Base-by-base conservation (phyloP, 495 filamentous ascomycete genomes). In the Echria macrotheca region DNA sequence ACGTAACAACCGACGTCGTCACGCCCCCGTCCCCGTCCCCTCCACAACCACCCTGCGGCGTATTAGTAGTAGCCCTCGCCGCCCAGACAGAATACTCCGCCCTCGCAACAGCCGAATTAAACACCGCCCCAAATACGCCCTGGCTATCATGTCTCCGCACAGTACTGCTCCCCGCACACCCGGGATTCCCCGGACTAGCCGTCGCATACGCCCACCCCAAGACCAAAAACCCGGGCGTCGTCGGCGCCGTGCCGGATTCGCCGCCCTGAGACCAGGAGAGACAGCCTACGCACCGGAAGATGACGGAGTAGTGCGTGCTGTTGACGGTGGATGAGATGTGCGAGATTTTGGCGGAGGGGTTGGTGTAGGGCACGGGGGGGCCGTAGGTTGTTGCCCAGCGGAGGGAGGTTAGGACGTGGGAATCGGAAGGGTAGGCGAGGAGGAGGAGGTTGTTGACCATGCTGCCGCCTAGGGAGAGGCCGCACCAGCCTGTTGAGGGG, bases 221-320 rank as follows among this genome's bases (percentile, higher is more conserved):
- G 9, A 58, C 28, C 18, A 58, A 38, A 25, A 50, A 45, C 2
- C 51, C 55, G 7, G 42, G 47, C 22, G 21, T 50, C 17, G 50
- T 58, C 15, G 36, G 38, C 14, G 32, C 46, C 12, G 36, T 15
- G 2, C 47, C 55, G 10, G 3, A n/a, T 1, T 37, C 22, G 0
- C 15, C 43, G 17, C 40, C 42, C 26, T 58, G 50, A 23, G 28
- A 19, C 76, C 78, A 83, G 2, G 57, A 56, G 28, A 77, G 65
- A 56, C 82, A 85, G 55, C 73, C 66, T 49, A 73, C 60, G 64
- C 81, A 85, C 28, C 74, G 68, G 59, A 78, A 84, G n/a, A 77
- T 70, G 25, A 80, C 57, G 22, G 67, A 69, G 57, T 71, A 85
- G 53, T 69, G 54, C 6, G 65, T 69, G 29, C 68, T 53, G 60